phyloP scores from a whole-genome alignment of 148 eudicot species.

The Silene latifolia region DNA sequence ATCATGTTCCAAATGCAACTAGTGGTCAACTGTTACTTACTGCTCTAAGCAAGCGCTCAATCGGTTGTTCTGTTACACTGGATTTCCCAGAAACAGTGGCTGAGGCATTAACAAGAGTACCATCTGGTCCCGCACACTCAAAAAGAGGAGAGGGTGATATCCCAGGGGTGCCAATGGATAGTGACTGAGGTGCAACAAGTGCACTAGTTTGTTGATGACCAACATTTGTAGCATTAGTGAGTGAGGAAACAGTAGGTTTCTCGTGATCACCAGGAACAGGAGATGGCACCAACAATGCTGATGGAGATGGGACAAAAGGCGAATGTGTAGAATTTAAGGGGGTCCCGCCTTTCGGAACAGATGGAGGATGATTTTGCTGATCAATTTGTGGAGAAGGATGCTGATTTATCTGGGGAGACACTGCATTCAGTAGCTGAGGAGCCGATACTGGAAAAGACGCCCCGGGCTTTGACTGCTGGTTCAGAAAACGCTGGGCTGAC shows the following conservation, averaged over 20 bases:
- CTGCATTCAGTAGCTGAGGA: constrained; percentile 63
- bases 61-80: constrained; percentile 68
- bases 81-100: constrained; percentile 64
- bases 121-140: constrained; percentile 70
- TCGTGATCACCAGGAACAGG: constrained; percentile 85
- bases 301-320: constrained; percentile 74
- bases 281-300: constrained; percentile 76
- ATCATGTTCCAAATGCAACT: neutral
- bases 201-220: constrained; percentile 56
- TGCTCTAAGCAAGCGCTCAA: constrained; percentile 79
- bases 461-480: constrained; percentile 69
- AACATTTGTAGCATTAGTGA: constrained; percentile 53
- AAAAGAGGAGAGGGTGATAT: constrained; percentile 95
- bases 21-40: constrained; percentile 37
- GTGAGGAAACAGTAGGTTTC: constrained; percentile 60
- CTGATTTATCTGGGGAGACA: constrained; percentile 73
- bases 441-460: constrained; percentile 61
- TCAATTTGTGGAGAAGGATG: constrained; percentile 89
- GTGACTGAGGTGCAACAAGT: constrained; percentile 56
- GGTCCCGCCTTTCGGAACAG: constrained; percentile 59
- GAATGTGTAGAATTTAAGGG: constrained; percentile 83
- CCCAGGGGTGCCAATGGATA: constrained; percentile 97
- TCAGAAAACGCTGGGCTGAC: constrained; percentile 59
- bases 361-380: constrained; percentile 55
- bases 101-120: constrained; percentile 47